Conservation (phyloP, 148 eudicot genomes). For the Oxyria digyna region DNA sequence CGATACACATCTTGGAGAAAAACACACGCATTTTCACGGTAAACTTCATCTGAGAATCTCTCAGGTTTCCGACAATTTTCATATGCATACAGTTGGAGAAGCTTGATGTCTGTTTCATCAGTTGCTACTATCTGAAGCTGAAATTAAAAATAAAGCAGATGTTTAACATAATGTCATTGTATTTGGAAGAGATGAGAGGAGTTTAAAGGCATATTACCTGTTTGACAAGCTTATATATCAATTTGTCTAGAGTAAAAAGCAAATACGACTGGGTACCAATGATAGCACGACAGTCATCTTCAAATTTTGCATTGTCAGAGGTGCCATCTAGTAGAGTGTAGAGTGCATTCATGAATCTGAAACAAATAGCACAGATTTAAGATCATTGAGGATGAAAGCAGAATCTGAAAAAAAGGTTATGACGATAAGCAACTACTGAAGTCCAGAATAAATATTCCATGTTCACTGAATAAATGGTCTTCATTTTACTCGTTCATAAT, state of each 20-base stretch:
- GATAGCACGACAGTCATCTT: conserved; percentile 89
- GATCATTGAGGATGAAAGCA: conserved; percentile 13
- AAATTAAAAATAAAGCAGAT: background rate
- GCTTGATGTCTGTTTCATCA: conserved; percentile 65
- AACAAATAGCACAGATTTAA: too few species aligned
- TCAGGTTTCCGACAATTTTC: conserved; percentile 62
- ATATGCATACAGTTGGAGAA: conserved; percentile 71
- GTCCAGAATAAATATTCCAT: background rate
- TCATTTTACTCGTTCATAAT: background rate
- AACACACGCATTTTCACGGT: conserved; percentile 65
- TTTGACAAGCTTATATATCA: conserved; percentile 73
- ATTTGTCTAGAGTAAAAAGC: conserved; percentile 88
- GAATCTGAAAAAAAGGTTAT: conserved; percentile 39
- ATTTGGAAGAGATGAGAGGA: background rate
- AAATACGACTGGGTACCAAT: conserved; percentile 83
- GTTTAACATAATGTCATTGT: background rate
- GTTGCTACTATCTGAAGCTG: conserved; percentile 73
- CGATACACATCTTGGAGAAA: conserved; percentile 76
- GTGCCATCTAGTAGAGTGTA: conserved; percentile 73
- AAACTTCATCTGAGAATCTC: conserved; percentile 51
- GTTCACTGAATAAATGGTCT: background rate
- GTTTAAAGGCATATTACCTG: conserved; percentile 39
- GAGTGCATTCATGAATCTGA: conserved; percentile 69
- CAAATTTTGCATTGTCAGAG: conserved; percentile 75
- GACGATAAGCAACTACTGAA: background rate